Evolutionary conservation across 2,329 filamentous ascomycete species (phyloP).

Genomic region (Scedosporium apiospermum): DNA sequence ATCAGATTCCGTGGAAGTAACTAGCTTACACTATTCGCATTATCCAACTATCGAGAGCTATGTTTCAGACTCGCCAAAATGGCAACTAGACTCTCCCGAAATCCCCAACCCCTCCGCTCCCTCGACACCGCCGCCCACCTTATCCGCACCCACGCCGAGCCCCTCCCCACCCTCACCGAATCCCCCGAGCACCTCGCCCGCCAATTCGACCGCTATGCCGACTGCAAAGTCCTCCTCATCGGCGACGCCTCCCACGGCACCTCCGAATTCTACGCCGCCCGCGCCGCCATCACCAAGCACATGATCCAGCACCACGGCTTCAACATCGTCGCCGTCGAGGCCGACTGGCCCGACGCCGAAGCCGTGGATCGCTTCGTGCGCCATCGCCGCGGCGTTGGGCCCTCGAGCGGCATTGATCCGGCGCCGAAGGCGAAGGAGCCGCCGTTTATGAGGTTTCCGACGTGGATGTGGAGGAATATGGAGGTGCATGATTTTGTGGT

Average conservation of each 20-base stretch:
- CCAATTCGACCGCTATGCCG: conserved; percentile 10
- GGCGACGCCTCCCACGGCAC: conserved; percentile 34
- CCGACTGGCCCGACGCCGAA: conserved; percentile 45
- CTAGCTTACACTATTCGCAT: no score
- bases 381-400: conserved; percentile 23
- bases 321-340: conserved; percentile 39
- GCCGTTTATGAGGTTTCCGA: conserved; percentile 40
- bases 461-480: conserved; percentile 46
- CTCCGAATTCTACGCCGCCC: conserved; percentile 43
- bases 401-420: background rate
- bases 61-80: background rate
- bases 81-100: background rate
- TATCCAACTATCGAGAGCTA: background rate
- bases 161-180: background rate
- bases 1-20: no score
- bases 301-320: conserved; percentile 39
- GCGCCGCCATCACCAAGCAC: conserved; percentile 39
- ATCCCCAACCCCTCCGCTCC: background rate
- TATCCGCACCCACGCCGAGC: background rate
- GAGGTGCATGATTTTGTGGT: conserved; percentile 41
- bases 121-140: background rate
- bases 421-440: conserved; percentile 6
- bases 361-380: conserved; percentile 40
- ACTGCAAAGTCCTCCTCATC: conserved; percentile 16
- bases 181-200: background rate